Conservation (phyloP, 1,284 basidiomycete genomes). For the Leccinum glutinopallens region DNA sequence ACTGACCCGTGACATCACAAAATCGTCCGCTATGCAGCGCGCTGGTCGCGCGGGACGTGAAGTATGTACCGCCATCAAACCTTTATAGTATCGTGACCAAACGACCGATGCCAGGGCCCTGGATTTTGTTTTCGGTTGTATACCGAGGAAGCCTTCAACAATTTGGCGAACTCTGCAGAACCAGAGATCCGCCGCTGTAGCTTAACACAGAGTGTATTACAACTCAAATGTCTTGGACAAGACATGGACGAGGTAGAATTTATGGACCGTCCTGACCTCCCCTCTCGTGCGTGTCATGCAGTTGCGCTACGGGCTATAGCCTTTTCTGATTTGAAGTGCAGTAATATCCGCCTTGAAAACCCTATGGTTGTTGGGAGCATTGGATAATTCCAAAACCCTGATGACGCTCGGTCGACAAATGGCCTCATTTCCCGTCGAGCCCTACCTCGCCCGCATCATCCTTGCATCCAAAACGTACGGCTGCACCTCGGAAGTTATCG, state of each 20-base stretch:
- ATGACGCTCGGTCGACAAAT: constrained; percentile 77
- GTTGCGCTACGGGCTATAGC: neutral
- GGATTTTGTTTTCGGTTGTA: constrained; percentile 78
- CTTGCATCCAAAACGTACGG: constrained; percentile 71
- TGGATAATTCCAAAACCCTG: constrained; percentile 63
- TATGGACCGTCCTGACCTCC: constrained; percentile 82
- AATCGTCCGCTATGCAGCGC: constrained; percentile 85
- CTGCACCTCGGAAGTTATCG: constrained; percentile 75
- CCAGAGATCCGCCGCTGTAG: constrained; percentile 90
- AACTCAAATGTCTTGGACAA: constrained; percentile 82
- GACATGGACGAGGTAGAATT: constrained; percentile 80
- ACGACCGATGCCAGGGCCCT: constrained; percentile 50
- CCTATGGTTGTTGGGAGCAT: constrained; percentile 75
- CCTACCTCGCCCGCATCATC: constrained; percentile 75
- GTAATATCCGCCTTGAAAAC: constrained; percentile 75
- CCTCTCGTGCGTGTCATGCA: constrained; percentile 52
- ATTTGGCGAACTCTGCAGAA: constrained; percentile 66
- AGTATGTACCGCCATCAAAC: constrained; percentile 40
- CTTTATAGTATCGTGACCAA: constrained; percentile 4
- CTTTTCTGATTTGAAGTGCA: constrained; percentile 28
- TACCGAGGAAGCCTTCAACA: constrained; percentile 75
- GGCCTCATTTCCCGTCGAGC: constrained; percentile 85
- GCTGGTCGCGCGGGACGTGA: constrained; percentile 93
- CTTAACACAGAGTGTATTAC: constrained; percentile 79
- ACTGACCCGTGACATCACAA: constrained; percentile 82